phyloP scores from a whole-genome alignment of 2,329 filamentous ascomycete genomes.

The Ramichloridium luteum region DNA sequence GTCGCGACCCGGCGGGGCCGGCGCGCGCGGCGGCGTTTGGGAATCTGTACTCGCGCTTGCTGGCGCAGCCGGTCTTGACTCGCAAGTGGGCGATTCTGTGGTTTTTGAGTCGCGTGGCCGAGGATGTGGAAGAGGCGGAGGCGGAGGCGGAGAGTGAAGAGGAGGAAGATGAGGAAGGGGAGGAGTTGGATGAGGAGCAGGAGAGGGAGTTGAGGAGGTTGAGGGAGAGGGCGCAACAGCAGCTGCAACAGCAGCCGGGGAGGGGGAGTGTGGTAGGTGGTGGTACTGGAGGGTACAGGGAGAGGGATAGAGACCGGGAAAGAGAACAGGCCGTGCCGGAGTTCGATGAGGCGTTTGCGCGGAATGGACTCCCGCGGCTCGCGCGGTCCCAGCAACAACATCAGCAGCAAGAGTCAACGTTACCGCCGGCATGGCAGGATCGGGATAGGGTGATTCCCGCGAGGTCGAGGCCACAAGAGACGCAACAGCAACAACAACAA shows the following conservation, averaged over 20 bases:
- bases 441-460: slow-evolving; percentile 13
- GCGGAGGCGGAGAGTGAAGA: slow-evolving; percentile 6
- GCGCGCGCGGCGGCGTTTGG: slow-evolving; percentile 72
- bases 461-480: slow-evolving; percentile 13
- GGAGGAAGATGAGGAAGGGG: slow-evolving; percentile 4
- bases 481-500: slow-evolving; percentile 4
- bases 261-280: slow-evolving; percentile 5
- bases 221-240: slow-evolving; percentile 8
- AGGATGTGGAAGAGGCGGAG: slow-evolving; percentile 26
- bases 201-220: slow-evolving; percentile 8
- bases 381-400: too few relatives aligned
- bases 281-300: slow-evolving; percentile 2
- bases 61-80: slow-evolving; percentile 81
- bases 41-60: slow-evolving; percentile 76
- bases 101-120: slow-evolving; percentile 72
- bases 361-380: slow-evolving; percentile 32
- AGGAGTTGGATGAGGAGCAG: slow-evolving; percentile 5
- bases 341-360: slow-evolving; percentile 38
- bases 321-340: slow-evolving; percentile 13
- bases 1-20: slow-evolving; percentile 60
- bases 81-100: slow-evolving; percentile 97
- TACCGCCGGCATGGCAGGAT: slow-evolving; percentile 10
- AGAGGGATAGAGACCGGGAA: slow-evolving; percentile 13
- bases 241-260: slow-evolving; percentile 3
- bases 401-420: slow-evolving; percentile 16